A percentile compares a stretch with the other conserved stretches of the same genome.
Evolutionary conservation across 2,329 filamentous ascomycete species (phyloP).

Genomic region (Ophiostoma quercus): DNA sequence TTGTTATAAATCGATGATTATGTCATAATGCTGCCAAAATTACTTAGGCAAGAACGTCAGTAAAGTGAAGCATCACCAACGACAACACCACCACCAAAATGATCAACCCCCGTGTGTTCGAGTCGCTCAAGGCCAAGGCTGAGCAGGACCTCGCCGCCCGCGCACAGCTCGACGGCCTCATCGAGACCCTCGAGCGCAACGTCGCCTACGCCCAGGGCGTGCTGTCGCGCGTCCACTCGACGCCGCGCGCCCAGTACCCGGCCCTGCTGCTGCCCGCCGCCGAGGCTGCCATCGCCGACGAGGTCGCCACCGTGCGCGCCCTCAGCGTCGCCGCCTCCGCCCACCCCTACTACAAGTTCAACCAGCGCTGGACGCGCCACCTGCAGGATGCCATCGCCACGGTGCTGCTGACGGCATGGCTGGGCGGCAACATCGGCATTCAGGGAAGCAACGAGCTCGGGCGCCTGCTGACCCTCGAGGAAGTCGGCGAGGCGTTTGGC

Average conservation of each 20-base stretch:
- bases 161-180: conserved; percentile 76
- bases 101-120: conserved; percentile 80
- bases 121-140: conserved; percentile 79
- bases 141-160: conserved; percentile 79
- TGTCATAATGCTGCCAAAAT: not conserved
- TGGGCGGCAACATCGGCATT: conserved; percentile 64
- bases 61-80: not conserved
- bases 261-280: conserved; percentile 63
- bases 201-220: conserved; percentile 75
- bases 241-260: conserved; percentile 57
- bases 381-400: conserved; percentile 70
- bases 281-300: conserved; percentile 64
- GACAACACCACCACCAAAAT: no score
- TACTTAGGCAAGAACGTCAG: not conserved
- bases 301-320: conserved; percentile 64
- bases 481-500: conserved; percentile 72
- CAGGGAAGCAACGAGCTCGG: conserved; percentile 38
- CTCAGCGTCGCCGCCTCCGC: conserved; percentile 70
- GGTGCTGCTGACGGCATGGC: conserved; percentile 61
- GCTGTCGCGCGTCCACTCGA: conserved; percentile 85
- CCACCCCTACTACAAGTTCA: conserved; percentile 97
- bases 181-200: conserved; percentile 77
- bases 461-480: conserved; percentile 77
- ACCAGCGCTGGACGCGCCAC: conserved; percentile 75
- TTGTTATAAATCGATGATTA: not conserved